Evolutionary conservation across 495 filamentous ascomycete species (phyloP).

Genomic region (Bathelium albidoporum): DNA sequence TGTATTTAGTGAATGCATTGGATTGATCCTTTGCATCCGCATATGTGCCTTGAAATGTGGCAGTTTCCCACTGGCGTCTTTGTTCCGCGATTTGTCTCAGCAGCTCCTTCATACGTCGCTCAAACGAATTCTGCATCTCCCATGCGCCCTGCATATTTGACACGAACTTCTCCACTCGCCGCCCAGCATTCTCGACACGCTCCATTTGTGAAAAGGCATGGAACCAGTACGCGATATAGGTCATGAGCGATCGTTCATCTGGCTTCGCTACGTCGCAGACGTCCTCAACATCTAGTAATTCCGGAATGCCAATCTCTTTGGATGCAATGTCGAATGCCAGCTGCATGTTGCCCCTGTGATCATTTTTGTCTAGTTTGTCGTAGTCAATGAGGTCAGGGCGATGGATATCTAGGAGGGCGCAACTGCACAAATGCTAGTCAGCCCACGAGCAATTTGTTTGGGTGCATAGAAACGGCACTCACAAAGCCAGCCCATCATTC

Average conservation of each 20-base stretch:
- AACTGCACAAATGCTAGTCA: conserved; percentile 33
- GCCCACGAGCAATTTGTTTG: not conserved
- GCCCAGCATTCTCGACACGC: conserved; percentile 90
- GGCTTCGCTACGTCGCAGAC: conserved; percentile 94
- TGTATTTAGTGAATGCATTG: conserved; percentile 71
- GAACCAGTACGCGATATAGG: conserved; percentile 99
- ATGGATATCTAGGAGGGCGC: conserved; percentile 91
- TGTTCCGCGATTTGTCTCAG: conserved; percentile 64
- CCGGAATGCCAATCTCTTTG: conserved; percentile 94
- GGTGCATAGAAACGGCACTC: not conserved
- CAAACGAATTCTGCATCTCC: conserved; percentile 96
- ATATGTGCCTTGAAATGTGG: conserved; percentile 85
- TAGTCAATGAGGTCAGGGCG: conserved; percentile 95
- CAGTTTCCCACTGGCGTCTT: conserved; percentile 59
- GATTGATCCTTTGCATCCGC: conserved; percentile 84
- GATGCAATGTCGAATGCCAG: conserved; percentile 90
- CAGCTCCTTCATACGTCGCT: conserved; percentile 74
- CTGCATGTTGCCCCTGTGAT: conserved; percentile 96
- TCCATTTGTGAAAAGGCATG: conserved; percentile 98
- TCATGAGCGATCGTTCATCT: conserved; percentile 95
- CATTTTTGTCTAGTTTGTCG: conserved; percentile 82
- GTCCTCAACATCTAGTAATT: conserved; percentile 92
- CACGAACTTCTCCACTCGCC: conserved; percentile 95
- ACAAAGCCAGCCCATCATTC: conserved; percentile 94
- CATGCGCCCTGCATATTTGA: conserved; percentile 99